Evolutionary conservation across 371 early-diverging fungal species (phyloP).

Genomic region (Zychaea mexicana): DNA sequence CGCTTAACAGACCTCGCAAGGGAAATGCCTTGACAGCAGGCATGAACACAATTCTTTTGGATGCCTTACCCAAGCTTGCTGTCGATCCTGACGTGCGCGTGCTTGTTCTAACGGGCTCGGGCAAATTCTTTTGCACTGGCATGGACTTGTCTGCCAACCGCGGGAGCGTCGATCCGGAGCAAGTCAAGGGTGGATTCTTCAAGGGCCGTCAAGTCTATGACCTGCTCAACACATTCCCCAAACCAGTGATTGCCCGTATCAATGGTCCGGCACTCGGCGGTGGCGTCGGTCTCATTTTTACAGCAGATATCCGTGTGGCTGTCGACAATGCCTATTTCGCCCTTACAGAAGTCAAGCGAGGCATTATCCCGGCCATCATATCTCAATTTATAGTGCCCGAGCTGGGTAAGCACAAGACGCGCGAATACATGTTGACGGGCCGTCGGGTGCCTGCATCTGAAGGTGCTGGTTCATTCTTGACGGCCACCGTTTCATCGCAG

Average conservation of each 20-base stretch:
- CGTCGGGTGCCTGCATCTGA: conserved; percentile 51
- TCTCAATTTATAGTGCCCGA: conserved; percentile 71
- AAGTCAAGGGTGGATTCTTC: conserved; percentile 31
- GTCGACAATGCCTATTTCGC: conserved; percentile 54
- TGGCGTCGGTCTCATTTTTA: conserved; percentile 71
- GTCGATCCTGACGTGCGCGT: conserved; percentile 55
- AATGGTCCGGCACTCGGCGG: conserved; percentile 79
- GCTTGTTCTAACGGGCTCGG: conserved; percentile 67
- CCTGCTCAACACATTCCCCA: conserved; percentile 52
- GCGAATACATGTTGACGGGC: conserved; percentile 70
- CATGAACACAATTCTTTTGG: conserved; percentile 52
- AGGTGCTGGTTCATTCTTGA: conserved; percentile 40
- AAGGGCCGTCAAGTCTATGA: conserved; percentile 41
- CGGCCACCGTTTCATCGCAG: conserved; percentile 31
- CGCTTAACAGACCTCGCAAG: conserved; percentile 56
- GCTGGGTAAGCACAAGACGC: conserved; percentile 55
- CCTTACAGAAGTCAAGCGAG: conserved; percentile 69
- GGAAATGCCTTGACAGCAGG: conserved; percentile 64
- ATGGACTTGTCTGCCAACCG: conserved; percentile 59
- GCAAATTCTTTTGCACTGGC: conserved; percentile 78
- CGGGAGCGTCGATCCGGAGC: conserved; percentile 26
- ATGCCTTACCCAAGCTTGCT: conserved; percentile 43
- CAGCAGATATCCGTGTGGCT: conserved; percentile 64
- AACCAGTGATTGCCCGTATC: conserved; percentile 66
- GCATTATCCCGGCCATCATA: conserved; percentile 74